Evolutionary conservation across 164 flowering plant genomes (phyloP), one percentile per base, ranked within the genome.

Genomic region (Liriodendron chinense): DNA sequence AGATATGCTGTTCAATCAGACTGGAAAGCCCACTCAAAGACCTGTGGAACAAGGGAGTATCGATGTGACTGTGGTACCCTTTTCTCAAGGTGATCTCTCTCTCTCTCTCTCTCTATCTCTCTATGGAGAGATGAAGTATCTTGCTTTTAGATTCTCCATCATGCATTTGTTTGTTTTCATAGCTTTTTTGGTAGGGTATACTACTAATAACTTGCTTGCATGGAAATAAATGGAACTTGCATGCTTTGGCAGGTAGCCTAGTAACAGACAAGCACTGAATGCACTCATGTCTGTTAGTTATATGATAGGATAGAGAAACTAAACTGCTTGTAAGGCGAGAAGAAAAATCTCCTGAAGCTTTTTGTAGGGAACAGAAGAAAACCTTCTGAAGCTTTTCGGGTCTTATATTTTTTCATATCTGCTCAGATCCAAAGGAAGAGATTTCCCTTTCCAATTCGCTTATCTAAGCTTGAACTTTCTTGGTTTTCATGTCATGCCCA

Each of bases 31-130:
- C 97, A 94, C 73, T 83, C 87, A 10, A 94, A 94, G 74, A 91
- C 87, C 28, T 94, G 98, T 84, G 98, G 98, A 10, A 92, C 94
- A 1, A 88, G 92, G 79, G 97, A 93, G 75, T 91, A 91, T 75
- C 84, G 88, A 83, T 94, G 98, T 83, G 97, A 93, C 75, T 94
- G 98, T 86, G 97, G 98, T 76, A 89, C 94, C 79, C 86, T 92
- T 76, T 94, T 94, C 88, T 85, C 94, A 76, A 93, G 98, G 98
- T 93, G 86, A 22, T 9, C 23, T 34, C 59, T 21, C 65, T 66
- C 63, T 67, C 53, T 47, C 24, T 63, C 53, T 62, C 18, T 9
- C 68, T 22, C n/a, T 9, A 1, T 64, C 23, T 64, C 24, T 23
- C 67, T 21, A 9, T 64, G 43, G 43, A 34, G 43, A 34, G 43